phyloP scores from a whole-genome alignment of 441 rosid species.

The Croton setiger region DNA sequence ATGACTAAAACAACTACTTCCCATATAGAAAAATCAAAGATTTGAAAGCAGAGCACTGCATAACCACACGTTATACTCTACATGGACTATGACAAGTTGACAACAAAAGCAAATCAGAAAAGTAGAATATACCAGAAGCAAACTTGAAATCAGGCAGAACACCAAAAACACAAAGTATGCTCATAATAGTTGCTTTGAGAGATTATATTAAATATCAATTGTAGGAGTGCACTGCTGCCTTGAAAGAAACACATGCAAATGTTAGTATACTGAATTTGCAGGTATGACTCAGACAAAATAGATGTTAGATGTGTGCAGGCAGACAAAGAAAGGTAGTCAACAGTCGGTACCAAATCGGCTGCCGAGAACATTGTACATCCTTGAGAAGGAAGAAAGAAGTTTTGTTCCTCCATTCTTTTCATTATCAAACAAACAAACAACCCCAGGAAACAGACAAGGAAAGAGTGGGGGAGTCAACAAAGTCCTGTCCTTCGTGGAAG shows the following conservation, averaged over 20 bases:
- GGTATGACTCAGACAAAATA: too few relatives aligned
- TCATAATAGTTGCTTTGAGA: too few relatives aligned
- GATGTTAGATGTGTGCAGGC: background rate
- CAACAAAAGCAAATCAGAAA: too few relatives aligned
- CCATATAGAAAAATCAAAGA: background rate
- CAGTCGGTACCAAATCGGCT: background rate
- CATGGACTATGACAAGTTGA: background rate
- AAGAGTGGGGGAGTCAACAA: background rate
- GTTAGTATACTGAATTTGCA: too few relatives aligned
- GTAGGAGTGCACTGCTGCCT: background rate
- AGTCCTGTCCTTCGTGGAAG: background rate
- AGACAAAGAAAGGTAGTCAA: background rate
- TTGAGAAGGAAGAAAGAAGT: background rate
- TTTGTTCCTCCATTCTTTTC: background rate
- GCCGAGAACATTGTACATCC: background rate
- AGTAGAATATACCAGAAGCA: background rate
- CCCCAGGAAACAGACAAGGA: background rate
- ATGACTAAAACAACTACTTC: background rate
- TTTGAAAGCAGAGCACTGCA: background rate
- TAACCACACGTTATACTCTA: background rate
- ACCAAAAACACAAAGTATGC: background rate
- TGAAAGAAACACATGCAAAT: background rate
- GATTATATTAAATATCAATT: background rate
- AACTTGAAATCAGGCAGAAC: background rate
- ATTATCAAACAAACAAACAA: background rate